Percentiles rank a stretch among this genome's conserved stretches.
These are phyloP conservation scores for Kondoa malvinella DNA, from an alignment of 768 basidiomycete species.

Conservation along the genomic window DNA sequence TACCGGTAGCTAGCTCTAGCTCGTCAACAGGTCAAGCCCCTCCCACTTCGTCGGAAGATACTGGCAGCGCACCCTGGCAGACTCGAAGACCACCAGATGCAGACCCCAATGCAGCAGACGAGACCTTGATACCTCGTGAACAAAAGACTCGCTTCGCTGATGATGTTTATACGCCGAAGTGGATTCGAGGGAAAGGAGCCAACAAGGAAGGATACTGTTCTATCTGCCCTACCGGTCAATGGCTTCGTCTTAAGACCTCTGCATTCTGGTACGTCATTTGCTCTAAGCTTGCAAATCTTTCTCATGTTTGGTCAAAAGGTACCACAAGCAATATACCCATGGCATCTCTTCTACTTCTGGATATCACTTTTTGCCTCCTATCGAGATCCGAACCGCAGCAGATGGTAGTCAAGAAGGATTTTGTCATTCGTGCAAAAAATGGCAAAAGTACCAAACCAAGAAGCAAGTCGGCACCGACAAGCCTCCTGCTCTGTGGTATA, in stretches of 20 bases:
- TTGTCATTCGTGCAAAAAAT: conserved; percentile 19
- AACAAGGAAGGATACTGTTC: conserved; percentile 23
- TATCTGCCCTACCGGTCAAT: conserved; percentile 22
- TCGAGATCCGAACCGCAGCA: conserved; percentile 8
- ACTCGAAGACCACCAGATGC: conserved; percentile 12
- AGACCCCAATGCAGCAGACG: conserved; percentile 10
- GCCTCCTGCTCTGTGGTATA: neutral
- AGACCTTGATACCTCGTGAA: conserved; percentile 4
- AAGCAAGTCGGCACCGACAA: conserved; percentile 3
- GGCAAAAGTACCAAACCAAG: conserved; percentile 12
- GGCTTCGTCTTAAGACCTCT: conserved; percentile 23
- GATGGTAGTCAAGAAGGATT: conserved; percentile 13
- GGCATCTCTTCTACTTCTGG: conserved; percentile 23
- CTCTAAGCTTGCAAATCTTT: neutral
- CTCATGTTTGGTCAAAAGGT: conserved; percentile 9
- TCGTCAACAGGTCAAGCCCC: too few species aligned
- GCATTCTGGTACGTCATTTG: conserved; percentile 19
- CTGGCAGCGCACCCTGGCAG: neutral
- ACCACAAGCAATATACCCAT: conserved; percentile 24
- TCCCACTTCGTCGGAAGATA: too few species aligned
- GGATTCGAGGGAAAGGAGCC: conserved; percentile 17
- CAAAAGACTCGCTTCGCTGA: conserved; percentile 22
- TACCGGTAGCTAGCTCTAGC: too few species aligned
- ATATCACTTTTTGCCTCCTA: conserved; percentile 17
- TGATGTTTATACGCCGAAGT: conserved; percentile 23